Conservation (phyloP, 2,329 filamentous ascomycete species). For the Colletotrichum liriopes region DNA sequence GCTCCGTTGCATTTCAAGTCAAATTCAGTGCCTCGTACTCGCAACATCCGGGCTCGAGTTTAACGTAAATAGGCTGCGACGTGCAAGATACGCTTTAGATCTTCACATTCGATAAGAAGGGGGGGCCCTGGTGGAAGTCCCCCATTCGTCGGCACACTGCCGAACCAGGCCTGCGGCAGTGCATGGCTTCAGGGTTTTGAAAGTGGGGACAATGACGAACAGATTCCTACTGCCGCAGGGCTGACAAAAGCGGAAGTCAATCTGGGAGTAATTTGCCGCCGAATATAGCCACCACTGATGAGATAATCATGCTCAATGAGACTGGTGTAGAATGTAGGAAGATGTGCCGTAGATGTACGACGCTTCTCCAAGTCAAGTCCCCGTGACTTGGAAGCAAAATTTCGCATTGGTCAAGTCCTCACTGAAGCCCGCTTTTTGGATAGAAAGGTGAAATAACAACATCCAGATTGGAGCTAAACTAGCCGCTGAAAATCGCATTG, state of each 20-base stretch:
- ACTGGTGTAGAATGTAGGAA: no score
- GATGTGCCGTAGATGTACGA: no score
- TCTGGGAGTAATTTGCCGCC: conserved; percentile 7
- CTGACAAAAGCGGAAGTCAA: conserved; percentile 3
- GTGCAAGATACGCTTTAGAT: neutral
- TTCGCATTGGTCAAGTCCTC: no score
- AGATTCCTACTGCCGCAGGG: neutral
- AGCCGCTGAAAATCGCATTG: no score
- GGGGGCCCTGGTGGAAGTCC: conserved; percentile 11
- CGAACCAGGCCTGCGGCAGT: conserved; percentile 4
- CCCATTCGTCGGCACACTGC: conserved; percentile 29
- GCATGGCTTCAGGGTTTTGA: conserved; percentile 21
- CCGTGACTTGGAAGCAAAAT: no score
- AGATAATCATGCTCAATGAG: no score
- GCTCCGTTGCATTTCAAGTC: no score
- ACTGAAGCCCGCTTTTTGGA: no score
- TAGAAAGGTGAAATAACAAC: no score
- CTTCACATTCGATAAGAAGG: neutral
- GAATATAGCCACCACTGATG: neutral
- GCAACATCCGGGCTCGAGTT: neutral
- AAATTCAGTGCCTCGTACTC: neutral
- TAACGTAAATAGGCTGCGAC: neutral
- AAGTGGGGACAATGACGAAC: conserved; percentile 20
- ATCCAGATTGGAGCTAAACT: no score
- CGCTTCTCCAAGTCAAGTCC: no score